Evolutionary conservation across 495 filamentous ascomycete genomes (phyloP), one percentile per base, ranked within the genome.

Genomic region (Trichocladium antarcticum): DNA sequence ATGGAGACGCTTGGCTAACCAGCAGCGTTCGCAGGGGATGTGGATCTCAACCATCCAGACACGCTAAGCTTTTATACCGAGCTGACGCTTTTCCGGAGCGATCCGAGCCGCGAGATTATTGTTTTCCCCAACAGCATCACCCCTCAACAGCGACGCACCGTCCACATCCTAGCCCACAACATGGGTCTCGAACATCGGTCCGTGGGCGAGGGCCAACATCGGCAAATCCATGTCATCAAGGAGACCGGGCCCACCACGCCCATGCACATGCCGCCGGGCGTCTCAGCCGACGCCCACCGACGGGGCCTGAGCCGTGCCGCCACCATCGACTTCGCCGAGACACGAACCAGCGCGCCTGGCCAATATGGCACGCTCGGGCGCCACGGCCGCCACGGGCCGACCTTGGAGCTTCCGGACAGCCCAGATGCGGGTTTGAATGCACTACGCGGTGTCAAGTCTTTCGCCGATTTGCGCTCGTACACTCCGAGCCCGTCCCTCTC

Each of bases 251-350:
- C 57, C 47, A 48, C 57, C 27, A 51, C 66, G 48, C 37, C 62
- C 50, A 47, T 76, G 58, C 69, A 75, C 66, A 75, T 61, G 74
- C 80, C 64, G 67, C 79, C 45, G 63, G 78, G 80, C 31, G 84
- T 84, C 41, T 76, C 78, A 15, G 73, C 77, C 46, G 87, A 96
- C 50, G 76, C 80, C 28, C 79, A 81, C 48, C 78, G 89, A 46
- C 85, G 89, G 28, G 83, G 79, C 12, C 72, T 98, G 29, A 92
- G 89, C 70, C 85, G 92, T 24, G 89, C 92, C 16, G 93, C 92
- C 28, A 98, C 92, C n/a, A 95, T 93, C 57, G 90, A 97, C 67
- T 98, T 98, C 68, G 88, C 85, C 56, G 92, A 96, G 62, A 81
- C 86, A 31, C 84, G 89, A 6, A 81, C 75, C 20, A 78, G 77